These are phyloP conservation scores for Glycine latifolia DNA, from an alignment of 306 rosid species.

Conservation along the genomic window DNA sequence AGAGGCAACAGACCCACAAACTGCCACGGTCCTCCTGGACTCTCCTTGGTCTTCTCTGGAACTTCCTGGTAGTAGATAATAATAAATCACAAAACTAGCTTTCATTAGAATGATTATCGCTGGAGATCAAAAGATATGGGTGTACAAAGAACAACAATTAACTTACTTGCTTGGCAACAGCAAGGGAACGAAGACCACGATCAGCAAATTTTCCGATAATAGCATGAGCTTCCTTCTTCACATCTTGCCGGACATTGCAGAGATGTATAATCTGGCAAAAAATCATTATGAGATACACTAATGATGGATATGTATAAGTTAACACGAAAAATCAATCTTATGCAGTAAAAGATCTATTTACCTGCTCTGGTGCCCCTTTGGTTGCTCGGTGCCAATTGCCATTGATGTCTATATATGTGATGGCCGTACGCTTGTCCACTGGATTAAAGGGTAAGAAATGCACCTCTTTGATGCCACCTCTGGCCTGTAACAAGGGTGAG, in stretches of 20 bases:
- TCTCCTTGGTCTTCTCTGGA: slow-evolving; percentile 68
- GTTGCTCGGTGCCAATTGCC: slow-evolving; percentile 79
- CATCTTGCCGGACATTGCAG: slow-evolving; percentile 62
- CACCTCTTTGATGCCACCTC: slow-evolving; percentile 72
- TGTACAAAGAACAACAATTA: background rate
- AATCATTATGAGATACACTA: slow-evolving; percentile 3
- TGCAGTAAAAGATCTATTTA: slow-evolving; percentile 10
- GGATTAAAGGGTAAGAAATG: slow-evolving; percentile 90
- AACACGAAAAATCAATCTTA: background rate
- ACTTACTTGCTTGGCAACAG: slow-evolving; percentile 65
- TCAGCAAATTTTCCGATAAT: slow-evolving; percentile 78
- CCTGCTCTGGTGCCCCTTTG: slow-evolving; percentile 94
- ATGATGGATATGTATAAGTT: background rate
- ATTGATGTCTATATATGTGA: slow-evolving; percentile 63
- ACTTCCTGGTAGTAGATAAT: slow-evolving; percentile 52
- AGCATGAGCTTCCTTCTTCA: slow-evolving; percentile 59
- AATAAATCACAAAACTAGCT: slow-evolving; percentile 31
- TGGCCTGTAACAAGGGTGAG: slow-evolving; percentile 55
- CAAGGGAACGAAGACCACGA: slow-evolving; percentile 86
- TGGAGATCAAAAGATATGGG: background rate
- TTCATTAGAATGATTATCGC: slow-evolving; percentile 1
- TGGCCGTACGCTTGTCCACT: slow-evolving; percentile 86
- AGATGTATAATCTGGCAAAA: slow-evolving; percentile 67
- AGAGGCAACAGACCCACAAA: slow-evolving; percentile 86
- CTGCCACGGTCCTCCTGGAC: slow-evolving; percentile 72